phyloP scores from a whole-genome alignment of 495 filamentous ascomycete species.

The Hypoxylon rickii region DNA sequence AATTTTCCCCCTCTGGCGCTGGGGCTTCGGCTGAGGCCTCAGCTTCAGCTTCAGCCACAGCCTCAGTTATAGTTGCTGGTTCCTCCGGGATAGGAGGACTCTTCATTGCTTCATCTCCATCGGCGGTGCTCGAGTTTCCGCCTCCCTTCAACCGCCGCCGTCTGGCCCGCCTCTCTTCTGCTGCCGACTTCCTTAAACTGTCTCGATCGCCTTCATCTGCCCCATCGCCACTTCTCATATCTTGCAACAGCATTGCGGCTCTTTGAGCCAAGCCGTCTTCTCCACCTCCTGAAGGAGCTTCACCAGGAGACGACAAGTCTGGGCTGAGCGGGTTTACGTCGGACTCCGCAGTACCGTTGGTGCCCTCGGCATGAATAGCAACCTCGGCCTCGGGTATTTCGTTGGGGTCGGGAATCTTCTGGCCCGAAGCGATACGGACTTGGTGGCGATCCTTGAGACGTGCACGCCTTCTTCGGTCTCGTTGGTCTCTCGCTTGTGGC shows the following conservation, averaged over 20 bases:
- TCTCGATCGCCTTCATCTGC: constrained; percentile 60
- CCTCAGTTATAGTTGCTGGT: too few relatives aligned
- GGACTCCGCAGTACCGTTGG: constrained; percentile 35
- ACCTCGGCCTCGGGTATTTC: constrained; percentile 56
- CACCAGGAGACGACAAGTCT: constrained; percentile 42
- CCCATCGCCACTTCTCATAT: constrained; percentile 68
- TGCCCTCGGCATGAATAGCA: constrained; percentile 27
- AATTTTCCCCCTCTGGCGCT: constrained; percentile 24
- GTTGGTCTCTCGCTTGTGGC: constrained; percentile 82
- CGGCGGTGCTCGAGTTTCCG: constrained; percentile 11
- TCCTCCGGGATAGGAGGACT: constrained; percentile 30
- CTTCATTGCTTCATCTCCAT: constrained; percentile 28
- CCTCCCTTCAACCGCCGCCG: constrained; percentile 38
- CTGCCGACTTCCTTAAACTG: constrained; percentile 56
- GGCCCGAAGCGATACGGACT: constrained; percentile 86
- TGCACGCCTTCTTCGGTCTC: constrained; percentile 85
- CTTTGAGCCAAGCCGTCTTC: constrained; percentile 81
- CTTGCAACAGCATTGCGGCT: constrained; percentile 80
- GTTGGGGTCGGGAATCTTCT: constrained; percentile 73
- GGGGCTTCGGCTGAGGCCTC: background rate
- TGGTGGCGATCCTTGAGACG: constrained; percentile 89
- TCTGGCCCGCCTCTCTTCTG: constrained; percentile 39
- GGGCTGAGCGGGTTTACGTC: constrained; percentile 44
- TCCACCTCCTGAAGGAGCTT: constrained; percentile 54
- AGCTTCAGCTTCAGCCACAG: too few relatives aligned